Evolutionary conservation across 768 basidiomycete genomes (phyloP).

Genomic region (Hemileccinum impolitum): DNA sequence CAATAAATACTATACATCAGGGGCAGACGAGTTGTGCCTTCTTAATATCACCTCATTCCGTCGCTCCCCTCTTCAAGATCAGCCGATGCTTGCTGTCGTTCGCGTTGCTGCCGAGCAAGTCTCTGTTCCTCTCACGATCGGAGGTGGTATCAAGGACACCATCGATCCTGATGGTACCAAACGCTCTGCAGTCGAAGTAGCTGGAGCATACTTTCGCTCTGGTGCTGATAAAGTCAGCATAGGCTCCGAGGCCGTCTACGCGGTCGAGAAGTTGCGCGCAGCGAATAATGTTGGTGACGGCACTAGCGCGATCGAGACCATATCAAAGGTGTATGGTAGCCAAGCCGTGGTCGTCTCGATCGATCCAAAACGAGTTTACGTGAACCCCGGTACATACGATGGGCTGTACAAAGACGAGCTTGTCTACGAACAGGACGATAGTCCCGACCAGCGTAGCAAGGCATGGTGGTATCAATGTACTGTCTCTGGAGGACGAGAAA

Average conservation of each 20-base stretch:
- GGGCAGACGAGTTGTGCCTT: slow-evolving; percentile 95
- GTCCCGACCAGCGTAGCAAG: slow-evolving; percentile 57
- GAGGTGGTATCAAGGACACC: slow-evolving; percentile 96
- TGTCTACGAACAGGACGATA: slow-evolving; percentile 42
- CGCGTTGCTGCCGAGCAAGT: slow-evolving; percentile 83
- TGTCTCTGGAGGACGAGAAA: slow-evolving; percentile 87
- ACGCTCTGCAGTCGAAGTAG: slow-evolving; percentile 88
- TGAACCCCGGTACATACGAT: slow-evolving; percentile 59
- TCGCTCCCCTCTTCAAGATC: slow-evolving; percentile 89
- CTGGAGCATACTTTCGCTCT: slow-evolving; percentile 92
- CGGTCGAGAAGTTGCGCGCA: slow-evolving; percentile 77
- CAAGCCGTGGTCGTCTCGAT: slow-evolving; percentile 98
- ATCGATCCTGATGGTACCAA: slow-evolving; percentile 92
- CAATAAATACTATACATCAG: slow-evolving; percentile 76
- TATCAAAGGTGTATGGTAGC: slow-evolving; percentile 85
- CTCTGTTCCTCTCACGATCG: slow-evolving; percentile 97
- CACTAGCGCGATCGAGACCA: slow-evolving; percentile 87
- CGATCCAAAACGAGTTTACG: slow-evolving; percentile 86
- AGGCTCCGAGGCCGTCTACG: slow-evolving; percentile 92
- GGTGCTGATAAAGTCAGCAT: slow-evolving; percentile 99
- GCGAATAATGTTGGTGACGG: slow-evolving; percentile 54
- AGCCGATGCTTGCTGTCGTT: slow-evolving; percentile 97
- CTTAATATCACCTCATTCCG: slow-evolving; percentile 99
- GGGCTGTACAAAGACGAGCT: slow-evolving; percentile 69
- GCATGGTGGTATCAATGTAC: slow-evolving; percentile 99